phyloP scores from a whole-genome alignment of 371 early-diverging fungal genomes.

The Zancudomyces culisetae region DNA sequence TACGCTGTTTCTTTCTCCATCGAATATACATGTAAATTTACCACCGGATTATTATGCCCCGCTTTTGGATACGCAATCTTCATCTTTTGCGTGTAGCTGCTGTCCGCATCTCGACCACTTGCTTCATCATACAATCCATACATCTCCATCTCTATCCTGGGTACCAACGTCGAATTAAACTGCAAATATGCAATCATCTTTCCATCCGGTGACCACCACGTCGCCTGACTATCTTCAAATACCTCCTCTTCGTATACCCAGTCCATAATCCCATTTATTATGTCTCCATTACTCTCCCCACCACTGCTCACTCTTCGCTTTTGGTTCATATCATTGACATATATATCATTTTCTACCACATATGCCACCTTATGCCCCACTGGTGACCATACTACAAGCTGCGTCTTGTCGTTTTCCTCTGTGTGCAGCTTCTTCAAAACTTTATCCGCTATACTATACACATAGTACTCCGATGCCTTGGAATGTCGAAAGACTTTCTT shows the following conservation, averaged over 20 bases:
- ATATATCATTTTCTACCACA: constrained; percentile 68
- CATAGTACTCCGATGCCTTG: constrained; percentile 48
- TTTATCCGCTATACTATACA: constrained; percentile 42
- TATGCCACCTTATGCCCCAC: constrained; percentile 63
- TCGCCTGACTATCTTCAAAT: constrained; percentile 35
- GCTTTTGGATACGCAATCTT: too few species aligned
- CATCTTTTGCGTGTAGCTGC: too few species aligned
- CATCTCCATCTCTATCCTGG: constrained; percentile 47
- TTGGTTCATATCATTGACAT: constrained; percentile 40
- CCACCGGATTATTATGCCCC: constrained; percentile 70
- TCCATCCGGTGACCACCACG: constrained; percentile 87
- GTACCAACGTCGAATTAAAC: constrained; percentile 68
- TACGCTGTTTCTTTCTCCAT: constrained; percentile 7
- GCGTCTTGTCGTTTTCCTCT: constrained; percentile 27
- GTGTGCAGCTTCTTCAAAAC: constrained; percentile 35
- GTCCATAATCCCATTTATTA: constrained; percentile 90
- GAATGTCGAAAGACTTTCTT: constrained; percentile 76
- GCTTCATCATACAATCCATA: too few species aligned
- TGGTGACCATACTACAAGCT: constrained; percentile 59
- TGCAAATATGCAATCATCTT: constrained; percentile 61
- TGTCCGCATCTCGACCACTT: too few species aligned
- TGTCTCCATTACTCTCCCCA: constrained; percentile 50
- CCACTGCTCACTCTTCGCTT: constrained; percentile 63
- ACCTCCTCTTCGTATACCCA: constrained; percentile 98
- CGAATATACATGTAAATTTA: constrained; percentile 45